Evolutionary conservation across 2,329 filamentous ascomycete genomes (phyloP), one percentile per base, ranked within the genome.

Genomic region (Aspergillus tanneri): DNA sequence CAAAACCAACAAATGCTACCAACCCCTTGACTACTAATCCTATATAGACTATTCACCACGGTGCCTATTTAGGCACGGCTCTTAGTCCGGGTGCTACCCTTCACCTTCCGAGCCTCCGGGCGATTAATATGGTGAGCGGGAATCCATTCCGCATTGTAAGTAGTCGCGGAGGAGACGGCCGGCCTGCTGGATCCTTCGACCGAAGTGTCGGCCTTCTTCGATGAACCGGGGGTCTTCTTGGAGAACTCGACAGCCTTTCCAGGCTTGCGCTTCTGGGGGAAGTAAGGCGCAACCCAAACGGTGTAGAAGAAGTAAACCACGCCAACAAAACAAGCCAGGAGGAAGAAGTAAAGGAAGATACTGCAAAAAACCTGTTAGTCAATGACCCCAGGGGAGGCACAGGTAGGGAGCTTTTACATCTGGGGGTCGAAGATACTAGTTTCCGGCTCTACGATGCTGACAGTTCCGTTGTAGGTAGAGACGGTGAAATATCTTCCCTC

Each of bases 221-320:
- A 71, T 67, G 84, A 83, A 65, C 78, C 81, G 57, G 80, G 73
- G 23, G 79, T 74, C 63, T 75, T 76, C 70, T 82, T 83, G 49
- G 80, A n/a, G n/a, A n/a, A n/a, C n/a, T n/a, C n/a, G n/a, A n/a
- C 73, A 53, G 75, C 75, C 70, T 82, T 82, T 60, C 77, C 78
- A 48, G 76, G 69, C 54, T 78, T 76, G 63, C 76, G 77, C 72
- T 84, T 85, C 79, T 96, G 90, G 40, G 93, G 92, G 80, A 97
- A 96, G 68, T 99, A 87, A 11, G 90, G 86, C 64, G 90, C 88
- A 73, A 99, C 87, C 90, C 92, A 97, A 65, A 92, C 95, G 78
- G 87, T 93, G 83, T 99, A 99, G 76, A 96, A 90, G 73, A 96
- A 96, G 83, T 92, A 96, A 69, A 87, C 82, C 45, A 86, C 90